Evolutionary conservation across 139 green algal species (phyloP).

Genomic region (Trebouxia sp.): DNA sequence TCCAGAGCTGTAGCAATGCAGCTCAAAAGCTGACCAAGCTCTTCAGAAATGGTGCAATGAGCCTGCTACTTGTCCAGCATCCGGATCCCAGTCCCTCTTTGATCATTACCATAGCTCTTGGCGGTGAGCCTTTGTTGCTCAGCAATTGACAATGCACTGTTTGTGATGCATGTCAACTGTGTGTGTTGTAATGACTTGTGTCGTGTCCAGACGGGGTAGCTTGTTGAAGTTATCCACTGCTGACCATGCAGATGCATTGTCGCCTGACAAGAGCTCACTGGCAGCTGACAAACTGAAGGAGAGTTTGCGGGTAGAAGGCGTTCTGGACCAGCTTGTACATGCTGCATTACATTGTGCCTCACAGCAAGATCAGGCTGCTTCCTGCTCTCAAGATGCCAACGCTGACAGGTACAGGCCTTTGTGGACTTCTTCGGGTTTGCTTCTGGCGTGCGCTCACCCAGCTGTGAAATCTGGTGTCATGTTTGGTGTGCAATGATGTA

Average conservation of each 20-base stretch:
- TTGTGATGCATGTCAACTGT: too few relatives aligned
- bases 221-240: background rate
- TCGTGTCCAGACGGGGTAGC: too few relatives aligned
- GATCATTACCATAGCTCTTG: background rate
- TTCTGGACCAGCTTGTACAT: background rate
- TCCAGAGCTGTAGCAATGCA: background rate
- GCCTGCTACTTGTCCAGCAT: background rate
- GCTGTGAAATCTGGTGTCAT: too few relatives aligned
- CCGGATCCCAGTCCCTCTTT: slow-evolving; percentile 1
- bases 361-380: background rate
- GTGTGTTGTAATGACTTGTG: too few relatives aligned
- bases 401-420: background rate
- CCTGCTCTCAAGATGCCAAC: background rate
- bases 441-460: too few relatives aligned
- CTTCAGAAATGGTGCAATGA: slow-evolving; percentile 6
- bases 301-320: slow-evolving; percentile 2
- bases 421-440: too few relatives aligned
- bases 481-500: too few relatives aligned
- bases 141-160: too few relatives aligned
- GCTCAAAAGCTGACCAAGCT: slow-evolving; percentile 10
- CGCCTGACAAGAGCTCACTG: slow-evolving; percentile 3
- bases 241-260: background rate
- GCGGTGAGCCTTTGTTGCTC: background rate
- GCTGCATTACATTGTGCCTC: background rate
- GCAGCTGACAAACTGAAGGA: slow-evolving; percentile 26